Conservation (phyloP, 2,329 filamentous ascomycete genomes). For the Venturia carpophila region DNA sequence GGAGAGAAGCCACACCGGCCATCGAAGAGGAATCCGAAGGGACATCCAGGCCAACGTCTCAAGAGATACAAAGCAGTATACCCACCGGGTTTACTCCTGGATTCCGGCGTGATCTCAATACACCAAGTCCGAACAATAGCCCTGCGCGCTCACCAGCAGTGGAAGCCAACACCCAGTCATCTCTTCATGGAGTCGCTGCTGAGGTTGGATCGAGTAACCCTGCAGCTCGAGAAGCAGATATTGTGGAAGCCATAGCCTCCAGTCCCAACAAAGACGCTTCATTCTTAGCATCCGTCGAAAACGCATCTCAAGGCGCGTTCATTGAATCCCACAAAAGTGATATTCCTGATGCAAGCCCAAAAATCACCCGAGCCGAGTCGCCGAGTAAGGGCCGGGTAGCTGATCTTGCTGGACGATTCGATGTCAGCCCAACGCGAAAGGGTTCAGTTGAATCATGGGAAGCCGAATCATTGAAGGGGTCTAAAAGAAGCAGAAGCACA, state of each 20-base stretch:
- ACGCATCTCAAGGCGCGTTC: slow-evolving; percentile 10
- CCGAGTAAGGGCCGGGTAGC: slow-evolving; percentile 44
- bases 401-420: slow-evolving; percentile 44
- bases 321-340: background rate
- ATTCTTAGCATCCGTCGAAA: slow-evolving; percentile 13
- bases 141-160: slow-evolving; percentile 53
- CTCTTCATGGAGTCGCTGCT: slow-evolving; percentile 40
- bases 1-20: slow-evolving; percentile 40
- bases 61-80: slow-evolving; percentile 19
- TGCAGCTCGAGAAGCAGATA: slow-evolving; percentile 21
- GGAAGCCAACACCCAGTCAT: slow-evolving; percentile 34
- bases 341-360: slow-evolving; percentile 12
- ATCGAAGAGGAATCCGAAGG: slow-evolving; percentile 47
- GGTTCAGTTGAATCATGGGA: slow-evolving; percentile 40
- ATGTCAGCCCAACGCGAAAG: slow-evolving; percentile 39
- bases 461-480: slow-evolving; percentile 18
- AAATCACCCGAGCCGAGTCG: slow-evolving; percentile 32
- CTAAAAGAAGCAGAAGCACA: slow-evolving; percentile 28
- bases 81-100: slow-evolving; percentile 48
- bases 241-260: slow-evolving; percentile 16
- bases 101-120: slow-evolving; percentile 50
- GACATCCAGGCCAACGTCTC: slow-evolving; percentile 22
- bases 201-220: slow-evolving; percentile 23
- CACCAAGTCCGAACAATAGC: slow-evolving; percentile 52
- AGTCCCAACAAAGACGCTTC: slow-evolving; percentile 5